phyloP scores from a whole-genome alignment of 768 basidiomycete species.

The Trametes elegans region DNA sequence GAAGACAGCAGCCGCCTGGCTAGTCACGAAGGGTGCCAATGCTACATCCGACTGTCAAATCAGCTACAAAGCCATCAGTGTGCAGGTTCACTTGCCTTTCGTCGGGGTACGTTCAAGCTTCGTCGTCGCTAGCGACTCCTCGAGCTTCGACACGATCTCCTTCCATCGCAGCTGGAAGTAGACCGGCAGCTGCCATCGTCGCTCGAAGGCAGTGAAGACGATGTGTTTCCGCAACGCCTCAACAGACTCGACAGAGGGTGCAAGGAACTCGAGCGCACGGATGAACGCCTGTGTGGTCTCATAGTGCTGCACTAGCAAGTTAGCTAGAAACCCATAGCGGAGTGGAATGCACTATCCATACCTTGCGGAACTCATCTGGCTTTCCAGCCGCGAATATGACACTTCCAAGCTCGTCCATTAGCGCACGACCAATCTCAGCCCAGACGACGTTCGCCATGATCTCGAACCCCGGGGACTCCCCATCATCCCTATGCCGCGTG shows the following conservation, averaged over 20 bases:
- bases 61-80: neutral
- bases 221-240: slow-evolving; percentile 71
- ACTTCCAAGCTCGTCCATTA: slow-evolving; percentile 82
- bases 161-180: slow-evolving; percentile 99
- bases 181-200: slow-evolving; percentile 93
- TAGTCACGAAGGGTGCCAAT: slow-evolving; percentile 45
- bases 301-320: slow-evolving; percentile 58
- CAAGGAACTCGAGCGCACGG: slow-evolving; percentile 74
- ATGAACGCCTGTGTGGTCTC: slow-evolving; percentile 83
- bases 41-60: slow-evolving; percentile 3
- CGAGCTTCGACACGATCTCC: slow-evolving; percentile 78
- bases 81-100: slow-evolving; percentile 37
- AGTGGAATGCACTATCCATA: slow-evolving; percentile 30
- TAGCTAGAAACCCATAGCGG: neutral
- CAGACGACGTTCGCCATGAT: slow-evolving; percentile 88
- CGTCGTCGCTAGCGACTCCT: slow-evolving; percentile 55
- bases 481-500: slow-evolving; percentile 6
- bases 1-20: slow-evolving; percentile 70
- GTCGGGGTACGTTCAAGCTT: slow-evolving; percentile 40
- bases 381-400: slow-evolving; percentile 89
- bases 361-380: slow-evolving; percentile 87
- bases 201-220: slow-evolving; percentile 68
- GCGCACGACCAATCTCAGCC: slow-evolving; percentile 76
- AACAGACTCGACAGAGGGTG: slow-evolving; percentile 71
- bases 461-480: slow-evolving; percentile 52